Evolutionary conservation across 192 early-diverging fungal genomes (phyloP).

Genomic region (Phycomyces blakesleeanus): DNA sequence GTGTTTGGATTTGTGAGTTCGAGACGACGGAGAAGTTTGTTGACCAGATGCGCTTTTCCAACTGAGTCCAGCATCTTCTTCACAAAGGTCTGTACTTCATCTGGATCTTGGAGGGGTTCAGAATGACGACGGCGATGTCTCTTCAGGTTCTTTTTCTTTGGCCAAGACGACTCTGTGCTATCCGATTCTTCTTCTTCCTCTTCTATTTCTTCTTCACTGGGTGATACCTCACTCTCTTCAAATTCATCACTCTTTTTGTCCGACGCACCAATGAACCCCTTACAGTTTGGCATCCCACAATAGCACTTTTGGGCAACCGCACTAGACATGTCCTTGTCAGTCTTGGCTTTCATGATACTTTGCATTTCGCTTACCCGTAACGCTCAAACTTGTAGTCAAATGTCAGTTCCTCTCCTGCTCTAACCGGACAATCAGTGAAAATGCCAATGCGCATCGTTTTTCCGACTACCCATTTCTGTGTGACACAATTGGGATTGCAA

Average conservation of each 20-base stretch:
- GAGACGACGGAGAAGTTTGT: slow-evolving; percentile 61
- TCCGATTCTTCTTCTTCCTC: slow-evolving; percentile 31
- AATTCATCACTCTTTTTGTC: slow-evolving; percentile 59
- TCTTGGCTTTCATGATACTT: neutral
- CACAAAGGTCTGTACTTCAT: slow-evolving; percentile 72
- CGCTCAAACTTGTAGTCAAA: slow-evolving; percentile 99
- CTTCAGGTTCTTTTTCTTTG: slow-evolving; percentile 33
- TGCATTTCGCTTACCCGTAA: slow-evolving; percentile 58
- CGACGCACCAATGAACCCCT: slow-evolving; percentile 85
- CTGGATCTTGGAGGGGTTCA: slow-evolving; percentile 56
- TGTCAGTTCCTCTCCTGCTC: slow-evolving; percentile 82
- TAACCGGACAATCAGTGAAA: slow-evolving; percentile 76
- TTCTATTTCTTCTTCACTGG: slow-evolving; percentile 17
- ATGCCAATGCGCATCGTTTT: slow-evolving; percentile 90
- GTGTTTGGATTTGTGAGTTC: slow-evolving; percentile 46
- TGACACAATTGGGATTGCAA: slow-evolving; percentile 90
- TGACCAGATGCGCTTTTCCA: slow-evolving; percentile 49
- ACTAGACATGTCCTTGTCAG: slow-evolving; percentile 35
- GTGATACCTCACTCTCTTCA: slow-evolving; percentile 50
- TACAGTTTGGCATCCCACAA: slow-evolving; percentile 85
- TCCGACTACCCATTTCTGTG: slow-evolving; percentile 97
- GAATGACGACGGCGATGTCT: slow-evolving; percentile 26
- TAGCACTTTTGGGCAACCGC: slow-evolving; percentile 87
- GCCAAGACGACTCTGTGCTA: slow-evolving; percentile 38
- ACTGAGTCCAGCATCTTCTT: slow-evolving; percentile 65